phyloP scores from a whole-genome alignment of 805 yeast species.

The Spencermartinsiella europaea region DNA sequence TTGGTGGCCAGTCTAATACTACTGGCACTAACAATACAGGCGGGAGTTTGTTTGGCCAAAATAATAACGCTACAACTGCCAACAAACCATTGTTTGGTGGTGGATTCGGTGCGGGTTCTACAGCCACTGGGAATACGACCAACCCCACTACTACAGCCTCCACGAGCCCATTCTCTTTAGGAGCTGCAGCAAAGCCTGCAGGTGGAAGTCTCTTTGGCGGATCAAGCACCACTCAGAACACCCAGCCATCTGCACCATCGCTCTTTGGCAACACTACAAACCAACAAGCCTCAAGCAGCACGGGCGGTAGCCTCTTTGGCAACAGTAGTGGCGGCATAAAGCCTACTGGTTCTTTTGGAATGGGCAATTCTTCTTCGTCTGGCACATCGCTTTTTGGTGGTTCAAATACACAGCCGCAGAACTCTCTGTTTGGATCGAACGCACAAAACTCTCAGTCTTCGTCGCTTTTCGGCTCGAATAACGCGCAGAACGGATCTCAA shows the following conservation, averaged over 20 bases:
- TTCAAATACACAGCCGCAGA: slow-evolving; percentile 17
- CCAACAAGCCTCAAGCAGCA: neutral
- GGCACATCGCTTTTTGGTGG: slow-evolving; percentile 19
- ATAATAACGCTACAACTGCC: slow-evolving; percentile 12
- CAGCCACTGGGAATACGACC: neutral
- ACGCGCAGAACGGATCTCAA: no score
- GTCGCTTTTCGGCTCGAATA: no score
- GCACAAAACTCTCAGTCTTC: no score
- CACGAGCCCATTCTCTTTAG: neutral
- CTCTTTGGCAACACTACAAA: neutral
- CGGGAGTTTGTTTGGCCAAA: slow-evolving; percentile 27
- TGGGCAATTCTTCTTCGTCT: slow-evolving; percentile 3
- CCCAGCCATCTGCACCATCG: neutral
- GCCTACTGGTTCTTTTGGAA: slow-evolving; percentile 12
- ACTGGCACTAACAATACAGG: slow-evolving; percentile 19
- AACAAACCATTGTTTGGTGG: neutral
- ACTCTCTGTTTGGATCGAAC: slow-evolving; percentile 1
- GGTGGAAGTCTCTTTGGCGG: neutral
- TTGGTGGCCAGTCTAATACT: slow-evolving; percentile 33
- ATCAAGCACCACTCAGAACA: no score
- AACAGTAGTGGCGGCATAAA: no score
- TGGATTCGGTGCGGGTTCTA: neutral
- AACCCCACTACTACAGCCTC: slow-evolving; percentile 2
- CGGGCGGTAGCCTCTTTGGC: slow-evolving; percentile 18
- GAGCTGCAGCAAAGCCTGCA: neutral